phyloP scores from a whole-genome alignment of 1,139 yeast species.

The Candida labiduridarum region DNA sequence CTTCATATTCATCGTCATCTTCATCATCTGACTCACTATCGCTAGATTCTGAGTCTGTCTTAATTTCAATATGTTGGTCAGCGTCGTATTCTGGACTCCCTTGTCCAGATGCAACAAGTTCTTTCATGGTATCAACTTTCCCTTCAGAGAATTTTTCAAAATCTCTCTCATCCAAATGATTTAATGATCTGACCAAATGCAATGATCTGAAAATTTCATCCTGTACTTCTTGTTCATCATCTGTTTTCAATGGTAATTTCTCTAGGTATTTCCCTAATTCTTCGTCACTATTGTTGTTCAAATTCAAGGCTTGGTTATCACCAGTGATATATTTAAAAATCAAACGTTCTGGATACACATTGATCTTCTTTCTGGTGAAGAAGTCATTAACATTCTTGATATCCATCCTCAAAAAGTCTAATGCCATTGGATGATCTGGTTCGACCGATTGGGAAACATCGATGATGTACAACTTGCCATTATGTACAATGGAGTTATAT shows the following conservation, averaged over 20 bases:
- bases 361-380: slow-evolving; percentile 69
- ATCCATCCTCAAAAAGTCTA: slow-evolving; percentile 95
- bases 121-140: slow-evolving; percentile 74
- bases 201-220: slow-evolving; percentile 89
- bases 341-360: slow-evolving; percentile 77
- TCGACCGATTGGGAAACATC: slow-evolving; percentile 98
- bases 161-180: slow-evolving; percentile 83
- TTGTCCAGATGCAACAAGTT: slow-evolving; percentile 47
- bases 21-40: too few relatives aligned
- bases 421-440: slow-evolving; percentile 96
- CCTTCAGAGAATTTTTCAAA: slow-evolving; percentile 82
- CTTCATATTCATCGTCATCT: slow-evolving; percentile 14
- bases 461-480: slow-evolving; percentile 79
- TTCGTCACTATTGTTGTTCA: slow-evolving; percentile 44
- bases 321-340: slow-evolving; percentile 73
- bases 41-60: slow-evolving; percentile 2
- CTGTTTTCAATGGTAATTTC: slow-evolving; percentile 54
- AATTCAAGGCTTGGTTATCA: slow-evolving; percentile 34
- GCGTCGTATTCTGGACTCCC: neutral
- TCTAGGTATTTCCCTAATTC: slow-evolving; percentile 41
- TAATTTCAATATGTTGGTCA: slow-evolving; percentile 20
- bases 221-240: slow-evolving; percentile 48
- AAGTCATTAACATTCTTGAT: slow-evolving; percentile 92
- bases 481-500: slow-evolving; percentile 86
- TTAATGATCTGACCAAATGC: slow-evolving; percentile 77